Evolutionary conservation across 202 grass and related monocot genomes (phyloP).

Genomic region (Setaria viridis): DNA sequence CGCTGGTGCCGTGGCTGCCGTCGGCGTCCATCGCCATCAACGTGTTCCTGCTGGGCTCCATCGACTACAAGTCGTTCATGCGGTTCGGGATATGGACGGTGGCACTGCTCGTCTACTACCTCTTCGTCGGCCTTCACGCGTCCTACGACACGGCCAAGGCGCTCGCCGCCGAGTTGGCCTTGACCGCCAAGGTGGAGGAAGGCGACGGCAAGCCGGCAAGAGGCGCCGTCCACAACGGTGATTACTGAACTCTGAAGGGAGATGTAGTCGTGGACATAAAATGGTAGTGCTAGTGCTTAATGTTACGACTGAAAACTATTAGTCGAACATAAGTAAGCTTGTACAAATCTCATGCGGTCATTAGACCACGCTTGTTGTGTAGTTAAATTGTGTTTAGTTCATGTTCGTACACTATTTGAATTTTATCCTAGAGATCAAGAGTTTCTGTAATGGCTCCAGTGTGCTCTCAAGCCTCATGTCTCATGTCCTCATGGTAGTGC

Average conservation of each 20-base stretch:
- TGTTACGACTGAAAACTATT: neutral
- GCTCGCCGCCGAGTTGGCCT: conserved; percentile 22
- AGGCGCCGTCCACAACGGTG: neutral
- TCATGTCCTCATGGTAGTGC: neutral
- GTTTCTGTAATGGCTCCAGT: neutral
- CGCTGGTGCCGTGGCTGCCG: conserved; percentile 88
- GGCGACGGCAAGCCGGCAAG: conserved; percentile 30
- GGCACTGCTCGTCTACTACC: conserved; percentile 76
- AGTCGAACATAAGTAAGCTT: neutral
- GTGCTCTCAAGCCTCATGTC: neutral
- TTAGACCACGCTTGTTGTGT: neutral
- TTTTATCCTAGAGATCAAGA: neutral
- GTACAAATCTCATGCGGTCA: neutral
- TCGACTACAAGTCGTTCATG: conserved; percentile 73
- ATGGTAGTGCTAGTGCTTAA: neutral
- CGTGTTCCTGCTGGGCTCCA: conserved; percentile 85
- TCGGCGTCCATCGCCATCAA: conserved; percentile 84
- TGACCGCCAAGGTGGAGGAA: conserved; percentile 54
- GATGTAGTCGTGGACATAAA: neutral
- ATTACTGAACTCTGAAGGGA: neutral
- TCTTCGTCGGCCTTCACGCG: conserved; percentile 82
- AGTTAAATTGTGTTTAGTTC: neutral
- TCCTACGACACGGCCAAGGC: conserved; percentile 80
- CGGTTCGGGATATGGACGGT: conserved; percentile 75
- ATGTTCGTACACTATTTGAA: neutral